phyloP scores from a whole-genome alignment of 2,329 filamentous ascomycete genomes.

The Mycocentrospora acerina region DNA sequence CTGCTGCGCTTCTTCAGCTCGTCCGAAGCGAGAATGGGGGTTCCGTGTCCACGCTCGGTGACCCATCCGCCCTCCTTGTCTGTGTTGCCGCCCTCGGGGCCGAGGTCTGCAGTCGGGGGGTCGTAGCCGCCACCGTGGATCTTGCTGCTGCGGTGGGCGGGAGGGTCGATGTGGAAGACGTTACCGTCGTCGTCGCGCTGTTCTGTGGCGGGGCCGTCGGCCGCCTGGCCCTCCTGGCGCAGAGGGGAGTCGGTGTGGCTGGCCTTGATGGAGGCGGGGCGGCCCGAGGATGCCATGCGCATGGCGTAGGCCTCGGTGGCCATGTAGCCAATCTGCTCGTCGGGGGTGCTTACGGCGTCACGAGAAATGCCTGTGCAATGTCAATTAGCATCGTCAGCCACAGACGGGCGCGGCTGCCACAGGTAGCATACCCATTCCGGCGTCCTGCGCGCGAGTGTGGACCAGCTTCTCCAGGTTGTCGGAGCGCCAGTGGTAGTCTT shows the following conservation, averaged over 20 bases:
- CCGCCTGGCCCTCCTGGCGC: constrained; percentile 53
- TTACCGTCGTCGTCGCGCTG: constrained; percentile 55
- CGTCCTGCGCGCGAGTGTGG: constrained; percentile 58
- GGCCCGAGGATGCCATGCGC: constrained; percentile 61
- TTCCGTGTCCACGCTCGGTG: constrained; percentile 64
- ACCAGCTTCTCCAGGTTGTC: constrained; percentile 91
- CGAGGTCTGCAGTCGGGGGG: constrained; percentile 55
- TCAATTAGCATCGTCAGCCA: constrained; percentile 45
- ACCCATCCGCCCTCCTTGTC: constrained; percentile 52
- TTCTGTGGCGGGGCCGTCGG: constrained; percentile 24
- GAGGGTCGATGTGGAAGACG: constrained; percentile 78
- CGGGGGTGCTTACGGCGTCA: constrained; percentile 71
- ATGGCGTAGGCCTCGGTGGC: constrained; percentile 82
- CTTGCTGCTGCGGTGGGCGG: constrained; percentile 49
- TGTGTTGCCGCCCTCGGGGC: constrained; percentile 48
- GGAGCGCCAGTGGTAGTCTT: constrained; percentile 83
- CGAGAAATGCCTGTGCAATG: constrained; percentile 64
- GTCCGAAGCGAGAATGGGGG: constrained; percentile 85
- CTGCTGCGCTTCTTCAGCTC: constrained; percentile 76
- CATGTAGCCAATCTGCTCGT: constrained; percentile 86
- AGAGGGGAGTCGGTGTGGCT: constrained; percentile 53
- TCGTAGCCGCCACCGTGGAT: constrained; percentile 53
- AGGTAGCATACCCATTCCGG: constrained; percentile 54
- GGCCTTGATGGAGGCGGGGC: constrained; percentile 50
- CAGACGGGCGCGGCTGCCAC: constrained; percentile 9